These are phyloP conservation scores for Fusarium oxysporum DNA, from an alignment of 2,329 filamentous ascomycete species.

Conservation along the genomic window DNA sequence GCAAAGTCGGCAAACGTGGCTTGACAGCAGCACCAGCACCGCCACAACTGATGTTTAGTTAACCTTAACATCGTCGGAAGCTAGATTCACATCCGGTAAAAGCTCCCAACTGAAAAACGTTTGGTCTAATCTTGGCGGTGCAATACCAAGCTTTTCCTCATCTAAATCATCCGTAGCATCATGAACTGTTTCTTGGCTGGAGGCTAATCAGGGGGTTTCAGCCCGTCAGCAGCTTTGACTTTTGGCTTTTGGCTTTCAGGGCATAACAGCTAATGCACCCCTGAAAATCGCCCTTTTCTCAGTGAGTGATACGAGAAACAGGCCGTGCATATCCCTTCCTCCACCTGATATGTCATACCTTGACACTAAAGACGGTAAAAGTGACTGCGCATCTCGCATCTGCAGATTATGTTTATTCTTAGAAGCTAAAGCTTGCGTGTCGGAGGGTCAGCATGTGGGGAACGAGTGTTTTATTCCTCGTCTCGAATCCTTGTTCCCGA, in stretches of 20 bases:
- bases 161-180: neutral
- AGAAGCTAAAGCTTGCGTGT: slow-evolving; percentile 27
- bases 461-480: slow-evolving; percentile 19
- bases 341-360: slow-evolving; percentile 20
- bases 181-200: neutral
- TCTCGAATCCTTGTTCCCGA: slow-evolving; percentile 25
- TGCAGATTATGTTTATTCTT: slow-evolving; percentile 32
- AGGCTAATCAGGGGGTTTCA: slow-evolving; percentile 23
- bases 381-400: slow-evolving; percentile 13
- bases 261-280: slow-evolving; percentile 13
- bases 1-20: slow-evolving; percentile 22
- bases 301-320: neutral
- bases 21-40: neutral
- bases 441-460: slow-evolving; percentile 25
- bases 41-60: slow-evolving; percentile 30
- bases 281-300: slow-evolving; percentile 16
- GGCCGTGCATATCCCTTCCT: slow-evolving; percentile 27
- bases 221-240: slow-evolving; percentile 8
- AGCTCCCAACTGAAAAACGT: neutral
- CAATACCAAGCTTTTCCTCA: slow-evolving; percentile 9
- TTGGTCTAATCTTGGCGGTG: neutral
- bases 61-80: slow-evolving; percentile 13
- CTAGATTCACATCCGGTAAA: slow-evolving; percentile 11
- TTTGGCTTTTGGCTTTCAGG: neutral
- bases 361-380: neutral